These are phyloP conservation scores for Strobilomyces confusus DNA, from an alignment of 768 basidiomycete genomes.

Conservation along the genomic window DNA sequence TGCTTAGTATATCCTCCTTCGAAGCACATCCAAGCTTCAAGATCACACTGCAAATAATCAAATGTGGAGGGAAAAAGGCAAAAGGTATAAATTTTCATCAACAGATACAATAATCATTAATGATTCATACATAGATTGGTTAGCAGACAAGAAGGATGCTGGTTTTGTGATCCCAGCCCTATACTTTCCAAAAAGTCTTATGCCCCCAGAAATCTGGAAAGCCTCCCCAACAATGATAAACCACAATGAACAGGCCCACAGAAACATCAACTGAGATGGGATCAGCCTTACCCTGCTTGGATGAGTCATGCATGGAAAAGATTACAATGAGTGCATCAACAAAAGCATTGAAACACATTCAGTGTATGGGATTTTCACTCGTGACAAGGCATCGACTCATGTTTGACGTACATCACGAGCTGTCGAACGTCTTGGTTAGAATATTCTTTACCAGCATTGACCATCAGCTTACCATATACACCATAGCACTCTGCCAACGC, in stretches of 20 bases:
- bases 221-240: conserved; percentile 10
- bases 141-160: conserved; percentile 1
- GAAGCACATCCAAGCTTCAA: neutral
- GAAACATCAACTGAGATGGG: conserved; percentile 4
- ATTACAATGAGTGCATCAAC: neutral
- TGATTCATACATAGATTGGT: conserved; percentile 2
- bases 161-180: neutral
- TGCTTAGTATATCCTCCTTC: too few species aligned
- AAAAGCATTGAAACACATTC: neutral
- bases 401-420: neutral
- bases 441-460: too few species aligned
- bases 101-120: neutral
- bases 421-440: neutral
- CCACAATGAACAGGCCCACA: conserved; percentile 7
- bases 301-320: conserved; percentile 6
- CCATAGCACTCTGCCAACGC: neutral
- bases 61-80: neutral
- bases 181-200: conserved; percentile 2
- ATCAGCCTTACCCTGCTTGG: conserved; percentile 3
- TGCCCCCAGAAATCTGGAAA: neutral
- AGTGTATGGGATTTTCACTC: neutral
- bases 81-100: neutral
- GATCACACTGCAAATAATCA: neutral
- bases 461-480: too few species aligned
- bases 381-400: neutral